These are phyloP conservation scores for Polygonum aviculare DNA, from an alignment of 148 eudicot species.

Conservation along the genomic window DNA sequence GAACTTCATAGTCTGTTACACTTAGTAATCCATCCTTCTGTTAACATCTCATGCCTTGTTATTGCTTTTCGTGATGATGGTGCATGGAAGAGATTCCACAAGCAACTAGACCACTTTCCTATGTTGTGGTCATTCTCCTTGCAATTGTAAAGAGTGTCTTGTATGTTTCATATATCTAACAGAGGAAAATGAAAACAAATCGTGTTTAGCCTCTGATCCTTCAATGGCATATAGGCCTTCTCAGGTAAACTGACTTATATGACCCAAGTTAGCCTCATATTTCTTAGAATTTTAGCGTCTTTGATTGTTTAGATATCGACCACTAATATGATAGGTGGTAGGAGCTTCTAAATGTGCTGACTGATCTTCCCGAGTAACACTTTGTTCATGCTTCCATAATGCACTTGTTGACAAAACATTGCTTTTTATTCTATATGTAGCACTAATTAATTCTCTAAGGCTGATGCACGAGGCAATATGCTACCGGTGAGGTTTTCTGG, in stretches of 20 bases:
- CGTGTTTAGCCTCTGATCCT: slow-evolving; percentile 13
- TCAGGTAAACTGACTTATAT: no score
- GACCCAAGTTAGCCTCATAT: background rate
- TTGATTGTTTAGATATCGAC: no score
- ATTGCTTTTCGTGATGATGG: slow-evolving; percentile 99
- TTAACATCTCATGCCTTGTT: no score
- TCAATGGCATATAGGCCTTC: slow-evolving; percentile 12
- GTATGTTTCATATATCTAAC: no score
- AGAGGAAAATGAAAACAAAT: no score
- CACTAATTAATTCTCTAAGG: slow-evolving; percentile 23
- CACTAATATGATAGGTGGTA: no score
- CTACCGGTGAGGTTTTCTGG: slow-evolving; percentile 18
- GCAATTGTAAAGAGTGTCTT: background rate
- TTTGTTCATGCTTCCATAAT: no score
- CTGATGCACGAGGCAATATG: slow-evolving; percentile 23
- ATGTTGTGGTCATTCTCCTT: slow-evolving; percentile 27
- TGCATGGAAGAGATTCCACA: slow-evolving; percentile 98
- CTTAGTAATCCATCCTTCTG: no score
- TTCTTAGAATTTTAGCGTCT: background rate
- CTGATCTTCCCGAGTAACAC: no score
- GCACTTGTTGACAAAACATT: no score
- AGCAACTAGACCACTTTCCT: slow-evolving; percentile 76
- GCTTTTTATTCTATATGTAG: background rate
- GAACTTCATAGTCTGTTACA: no score
- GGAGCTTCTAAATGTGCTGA: no score